Conservation (phyloP, 1,284 basidiomycete genomes). For the Ustilago loliicola region DNA sequence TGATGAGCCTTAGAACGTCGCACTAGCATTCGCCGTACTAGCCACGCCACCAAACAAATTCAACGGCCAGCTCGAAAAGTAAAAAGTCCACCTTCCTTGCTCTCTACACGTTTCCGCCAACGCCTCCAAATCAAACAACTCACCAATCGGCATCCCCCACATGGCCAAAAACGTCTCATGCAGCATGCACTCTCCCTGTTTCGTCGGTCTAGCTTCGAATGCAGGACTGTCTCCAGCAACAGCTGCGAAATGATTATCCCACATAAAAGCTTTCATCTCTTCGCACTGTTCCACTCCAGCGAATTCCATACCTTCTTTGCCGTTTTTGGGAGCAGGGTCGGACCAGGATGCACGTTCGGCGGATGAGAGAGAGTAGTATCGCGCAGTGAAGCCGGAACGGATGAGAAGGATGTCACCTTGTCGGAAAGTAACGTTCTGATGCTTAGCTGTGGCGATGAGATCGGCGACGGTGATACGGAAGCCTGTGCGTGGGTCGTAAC, state of each 20-base stretch:
- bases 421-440: conserved; percentile 74
- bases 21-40: conserved; percentile 71
- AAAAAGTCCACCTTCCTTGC: conserved; percentile 71
- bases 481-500: conserved; percentile 76
- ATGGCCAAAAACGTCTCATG: conserved; percentile 62
- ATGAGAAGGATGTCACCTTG: conserved; percentile 59
- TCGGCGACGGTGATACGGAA: conserved; percentile 76
- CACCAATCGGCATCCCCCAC: conserved; percentile 71
- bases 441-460: conserved; percentile 77
- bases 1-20: conserved; percentile 41
- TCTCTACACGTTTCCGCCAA: conserved; percentile 68
- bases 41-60: conserved; percentile 72
- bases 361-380: conserved; percentile 74
- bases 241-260: conserved; percentile 83
- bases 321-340: conserved; percentile 27
- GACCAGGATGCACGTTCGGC: conserved; percentile 74
- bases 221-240: conserved; percentile 81
- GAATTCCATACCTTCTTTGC: conserved; percentile 34
- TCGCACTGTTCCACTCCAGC: conserved; percentile 63
- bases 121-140: conserved; percentile 72
- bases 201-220: conserved; percentile 76
- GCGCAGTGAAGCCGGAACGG: conserved; percentile 76
- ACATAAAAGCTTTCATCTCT: conserved; percentile 70
- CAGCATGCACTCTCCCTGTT: conserved; percentile 37
- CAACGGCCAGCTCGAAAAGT: conserved; percentile 71